phyloP scores from a whole-genome alignment of 2,329 filamentous ascomycete genomes.

The Talaromyces sp. region DNA sequence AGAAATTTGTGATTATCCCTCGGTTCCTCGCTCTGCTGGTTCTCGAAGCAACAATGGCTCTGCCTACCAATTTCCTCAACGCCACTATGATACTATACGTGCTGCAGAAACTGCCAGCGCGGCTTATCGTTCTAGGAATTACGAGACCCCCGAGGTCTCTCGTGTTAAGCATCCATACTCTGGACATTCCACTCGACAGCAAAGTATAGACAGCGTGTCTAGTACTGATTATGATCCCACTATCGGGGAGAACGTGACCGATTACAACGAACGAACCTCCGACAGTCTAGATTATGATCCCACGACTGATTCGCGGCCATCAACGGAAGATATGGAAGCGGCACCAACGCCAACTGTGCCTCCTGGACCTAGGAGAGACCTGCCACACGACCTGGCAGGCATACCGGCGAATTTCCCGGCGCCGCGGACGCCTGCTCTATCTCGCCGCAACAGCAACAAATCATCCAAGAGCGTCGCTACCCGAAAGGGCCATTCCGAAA shows the following conservation, averaged over 20 bases:
- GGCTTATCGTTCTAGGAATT: constrained; percentile 12
- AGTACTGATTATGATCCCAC: constrained; percentile 57
- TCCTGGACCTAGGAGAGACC: constrained; percentile 62
- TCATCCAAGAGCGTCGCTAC: constrained; percentile 34
- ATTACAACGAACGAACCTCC: constrained; percentile 30
- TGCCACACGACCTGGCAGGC: constrained; percentile 32
- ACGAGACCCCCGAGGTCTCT: constrained; percentile 19
- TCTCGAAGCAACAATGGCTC: constrained; percentile 77
- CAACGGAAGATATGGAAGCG: constrained; percentile 61
- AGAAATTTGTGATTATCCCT: constrained; percentile 35
- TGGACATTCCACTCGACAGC: constrained; percentile 51
- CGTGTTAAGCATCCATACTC: background rate
- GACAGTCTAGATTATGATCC: constrained; percentile 40
- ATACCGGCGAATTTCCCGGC: constrained; percentile 18
- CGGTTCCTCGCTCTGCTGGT: constrained; percentile 40
- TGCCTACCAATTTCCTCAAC: constrained; percentile 57
- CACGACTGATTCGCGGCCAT: constrained; percentile 17
- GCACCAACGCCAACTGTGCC: constrained; percentile 83
- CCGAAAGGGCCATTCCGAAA: constrained; percentile 34
- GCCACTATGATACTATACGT: constrained; percentile 60
- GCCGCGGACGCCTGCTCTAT: constrained; percentile 28
- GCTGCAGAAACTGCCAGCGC: constrained; percentile 26
- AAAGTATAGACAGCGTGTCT: constrained; percentile 69
- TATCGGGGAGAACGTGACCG: constrained; percentile 6
- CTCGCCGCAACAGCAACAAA: constrained; percentile 39